phyloP scores from a whole-genome alignment of 129 eudicot genomes.

The Flaveria bidentis region DNA sequence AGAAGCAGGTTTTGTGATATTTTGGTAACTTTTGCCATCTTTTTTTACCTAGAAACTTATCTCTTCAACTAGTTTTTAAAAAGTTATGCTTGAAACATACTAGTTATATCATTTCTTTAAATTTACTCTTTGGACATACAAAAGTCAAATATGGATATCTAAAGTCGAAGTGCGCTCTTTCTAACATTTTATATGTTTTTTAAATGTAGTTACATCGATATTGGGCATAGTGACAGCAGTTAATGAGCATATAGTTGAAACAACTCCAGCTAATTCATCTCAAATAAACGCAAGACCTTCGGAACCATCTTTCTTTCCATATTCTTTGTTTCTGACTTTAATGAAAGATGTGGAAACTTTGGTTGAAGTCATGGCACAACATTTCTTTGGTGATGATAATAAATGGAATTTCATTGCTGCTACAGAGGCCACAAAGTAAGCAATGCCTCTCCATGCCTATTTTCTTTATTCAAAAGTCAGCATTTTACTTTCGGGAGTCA shows the following conservation, averaged over 20 bases:
- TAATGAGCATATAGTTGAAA: constrained; percentile 85
- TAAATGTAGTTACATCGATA: constrained; percentile 72
- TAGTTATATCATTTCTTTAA: neutral
- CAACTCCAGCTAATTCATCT: constrained; percentile 58
- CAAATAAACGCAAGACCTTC: constrained; percentile 26
- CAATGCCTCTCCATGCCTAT: neutral
- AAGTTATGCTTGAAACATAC: neutral
- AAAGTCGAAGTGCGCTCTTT: neutral
- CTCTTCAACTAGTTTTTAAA: constrained; percentile 10
- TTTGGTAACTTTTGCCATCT: constrained; percentile 85
- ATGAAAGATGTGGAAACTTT: constrained; percentile 85
- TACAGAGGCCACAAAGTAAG: constrained; percentile 86
- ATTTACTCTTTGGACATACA: neutral
- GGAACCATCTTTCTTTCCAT: constrained; percentile 64
- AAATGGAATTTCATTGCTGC: constrained; percentile 84
- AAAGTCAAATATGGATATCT: constrained; percentile 14
- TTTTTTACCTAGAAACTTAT: constrained; percentile 32
- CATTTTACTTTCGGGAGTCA: constrained; percentile 19
- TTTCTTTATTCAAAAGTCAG: constrained; percentile 18
- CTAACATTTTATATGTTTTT: constrained; percentile 20
- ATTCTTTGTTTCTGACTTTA: constrained; percentile 69
- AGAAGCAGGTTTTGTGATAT: constrained; percentile 99
- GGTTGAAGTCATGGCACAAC: constrained; percentile 89
- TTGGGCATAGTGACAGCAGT: constrained; percentile 79
- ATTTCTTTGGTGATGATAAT: constrained; percentile 71